Evolutionary conservation across 768 basidiomycete genomes (phyloP).

Genomic region (Boletellus ananiceps): DNA sequence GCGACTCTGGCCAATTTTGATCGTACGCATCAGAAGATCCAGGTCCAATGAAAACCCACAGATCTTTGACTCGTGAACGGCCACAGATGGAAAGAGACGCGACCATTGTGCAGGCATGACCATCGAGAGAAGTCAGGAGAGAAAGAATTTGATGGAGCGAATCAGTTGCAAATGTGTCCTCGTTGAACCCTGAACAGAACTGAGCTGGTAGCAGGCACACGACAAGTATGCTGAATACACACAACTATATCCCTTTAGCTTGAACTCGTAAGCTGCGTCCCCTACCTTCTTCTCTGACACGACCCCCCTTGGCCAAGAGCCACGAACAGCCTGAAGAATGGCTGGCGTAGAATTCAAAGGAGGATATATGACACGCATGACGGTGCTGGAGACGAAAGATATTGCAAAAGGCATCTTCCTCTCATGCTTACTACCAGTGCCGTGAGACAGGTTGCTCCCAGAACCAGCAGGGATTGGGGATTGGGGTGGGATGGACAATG

Average conservation of each 20-base stretch:
- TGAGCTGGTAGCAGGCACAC: conserved; percentile 16
- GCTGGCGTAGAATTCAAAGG: conserved; percentile 74
- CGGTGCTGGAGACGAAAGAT: conserved; percentile 63
- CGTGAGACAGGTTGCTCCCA: conserved; percentile 36
- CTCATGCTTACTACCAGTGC: conserved; percentile 26
- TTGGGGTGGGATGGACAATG: conserved; percentile 36
- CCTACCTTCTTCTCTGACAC: conserved; percentile 73
- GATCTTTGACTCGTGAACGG: conserved; percentile 68
- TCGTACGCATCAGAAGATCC: conserved; percentile 30
- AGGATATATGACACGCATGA: conserved; percentile 72
- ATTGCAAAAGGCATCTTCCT: conserved; percentile 60
- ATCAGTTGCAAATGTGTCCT: conserved; percentile 70
- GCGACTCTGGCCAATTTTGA: conserved; percentile 32
- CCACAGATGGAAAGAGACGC: conserved; percentile 68
- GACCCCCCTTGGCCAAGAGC: conserved; percentile 76
- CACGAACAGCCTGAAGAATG: conserved; percentile 73
- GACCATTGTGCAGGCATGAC: conserved; percentile 61
- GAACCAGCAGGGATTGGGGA: conserved; percentile 39
- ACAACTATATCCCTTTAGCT: conserved; percentile 80
- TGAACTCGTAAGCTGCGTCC: conserved; percentile 72
- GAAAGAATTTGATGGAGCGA: conserved; percentile 68
- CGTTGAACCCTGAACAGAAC: conserved; percentile 60
- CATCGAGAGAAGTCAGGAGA: conserved; percentile 61
- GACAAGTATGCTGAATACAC: conserved; percentile 23
- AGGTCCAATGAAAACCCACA: conserved; percentile 73